phyloP scores from a whole-genome alignment of 805 yeast genomes.

The Suhomyces vadensis region DNA sequence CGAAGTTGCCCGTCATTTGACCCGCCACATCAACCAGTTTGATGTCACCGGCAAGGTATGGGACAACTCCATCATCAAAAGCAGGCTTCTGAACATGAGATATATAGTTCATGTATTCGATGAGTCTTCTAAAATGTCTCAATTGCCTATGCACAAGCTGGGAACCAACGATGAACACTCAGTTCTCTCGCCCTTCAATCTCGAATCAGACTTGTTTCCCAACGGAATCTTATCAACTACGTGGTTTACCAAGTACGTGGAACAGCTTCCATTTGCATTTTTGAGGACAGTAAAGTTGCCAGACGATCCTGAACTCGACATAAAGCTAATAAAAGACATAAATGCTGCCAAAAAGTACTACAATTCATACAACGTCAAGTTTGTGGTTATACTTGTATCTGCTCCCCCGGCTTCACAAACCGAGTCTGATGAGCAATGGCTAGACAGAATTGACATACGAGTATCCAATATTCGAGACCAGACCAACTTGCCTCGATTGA shows the following conservation, averaged over 20 bases:
- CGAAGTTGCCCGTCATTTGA: slow-evolving; percentile 10
- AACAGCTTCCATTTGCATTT: slow-evolving; percentile 33
- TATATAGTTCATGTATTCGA: slow-evolving; percentile 23
- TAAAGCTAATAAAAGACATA: slow-evolving; percentile 16
- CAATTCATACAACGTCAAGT: slow-evolving; percentile 15
- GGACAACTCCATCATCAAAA: slow-evolving; percentile 41
- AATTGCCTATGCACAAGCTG: not conserved
- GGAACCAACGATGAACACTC: slow-evolving; percentile 23
- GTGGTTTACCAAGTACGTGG: slow-evolving; percentile 40
- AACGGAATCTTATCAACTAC: slow-evolving; percentile 28
- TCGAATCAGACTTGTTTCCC: slow-evolving; percentile 29
- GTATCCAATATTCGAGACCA: slow-evolving; percentile 25
- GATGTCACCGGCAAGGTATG: slow-evolving; percentile 26
- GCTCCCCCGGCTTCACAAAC: no score
- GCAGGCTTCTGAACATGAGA: slow-evolving; percentile 35
- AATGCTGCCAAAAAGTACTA: slow-evolving; percentile 16
- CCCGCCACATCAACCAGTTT: slow-evolving; percentile 15
- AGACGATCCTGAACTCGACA: slow-evolving; percentile 11
- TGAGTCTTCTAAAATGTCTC: slow-evolving; percentile 3
- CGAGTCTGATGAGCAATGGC: not conserved
- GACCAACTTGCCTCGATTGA: slow-evolving; percentile 31
- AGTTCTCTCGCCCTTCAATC: slow-evolving; percentile 38
- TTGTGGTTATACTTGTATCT: slow-evolving; percentile 28
- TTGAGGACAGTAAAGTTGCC: slow-evolving; percentile 21
- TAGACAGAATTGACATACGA: slow-evolving; percentile 10